These are phyloP conservation scores for Saccharomycopsis fodiens DNA, from an alignment of 805 yeast species.

Conservation along the genomic window DNA sequence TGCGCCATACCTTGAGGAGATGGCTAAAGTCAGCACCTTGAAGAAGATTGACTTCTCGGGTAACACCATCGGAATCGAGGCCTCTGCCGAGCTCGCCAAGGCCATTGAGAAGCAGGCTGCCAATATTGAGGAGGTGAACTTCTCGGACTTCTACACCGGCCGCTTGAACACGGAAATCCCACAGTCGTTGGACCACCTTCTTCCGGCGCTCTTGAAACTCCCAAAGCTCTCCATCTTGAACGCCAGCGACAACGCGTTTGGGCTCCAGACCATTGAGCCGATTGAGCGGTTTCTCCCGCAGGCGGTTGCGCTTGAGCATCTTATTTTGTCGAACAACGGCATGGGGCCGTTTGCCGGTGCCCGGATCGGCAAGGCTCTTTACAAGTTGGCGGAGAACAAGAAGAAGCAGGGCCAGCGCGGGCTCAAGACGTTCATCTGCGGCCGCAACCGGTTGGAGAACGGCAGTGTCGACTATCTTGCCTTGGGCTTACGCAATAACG, in stretches of 20 bases:
- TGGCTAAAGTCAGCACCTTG: constrained; percentile 32
- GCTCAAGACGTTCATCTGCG: constrained; percentile 86
- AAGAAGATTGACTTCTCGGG: constrained; percentile 78
- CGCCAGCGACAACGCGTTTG: constrained; percentile 93
- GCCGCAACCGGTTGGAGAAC: constrained; percentile 93
- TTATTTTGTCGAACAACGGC: constrained; percentile 89
- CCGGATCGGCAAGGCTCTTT: constrained; percentile 82
- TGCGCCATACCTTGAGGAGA: constrained; percentile 55
- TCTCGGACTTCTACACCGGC: constrained; percentile 92
- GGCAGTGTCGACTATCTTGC: constrained; percentile 86
- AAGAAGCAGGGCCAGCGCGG: constrained; percentile 28
- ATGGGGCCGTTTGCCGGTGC: constrained; percentile 98
- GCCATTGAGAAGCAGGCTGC: constrained; percentile 34
- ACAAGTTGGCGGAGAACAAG: constrained; percentile 61
- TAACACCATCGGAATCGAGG: constrained; percentile 89
- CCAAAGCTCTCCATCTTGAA: constrained; percentile 66
- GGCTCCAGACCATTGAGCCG: constrained; percentile 89
- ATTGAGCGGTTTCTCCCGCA: constrained; percentile 69
- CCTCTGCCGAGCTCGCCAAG: constrained; percentile 64
- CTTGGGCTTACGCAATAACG: constrained; percentile 75
- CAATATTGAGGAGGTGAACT: constrained; percentile 57
- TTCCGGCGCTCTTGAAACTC: constrained; percentile 66
- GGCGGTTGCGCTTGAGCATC: constrained; percentile 75
- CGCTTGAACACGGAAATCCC: constrained; percentile 94
- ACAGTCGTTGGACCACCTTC: constrained; percentile 59